A percentile compares a stretch with the other conserved stretches of the same genome.
Conservation (phyloP, 345 rosid species). For the Ceriops decandra region DNA sequence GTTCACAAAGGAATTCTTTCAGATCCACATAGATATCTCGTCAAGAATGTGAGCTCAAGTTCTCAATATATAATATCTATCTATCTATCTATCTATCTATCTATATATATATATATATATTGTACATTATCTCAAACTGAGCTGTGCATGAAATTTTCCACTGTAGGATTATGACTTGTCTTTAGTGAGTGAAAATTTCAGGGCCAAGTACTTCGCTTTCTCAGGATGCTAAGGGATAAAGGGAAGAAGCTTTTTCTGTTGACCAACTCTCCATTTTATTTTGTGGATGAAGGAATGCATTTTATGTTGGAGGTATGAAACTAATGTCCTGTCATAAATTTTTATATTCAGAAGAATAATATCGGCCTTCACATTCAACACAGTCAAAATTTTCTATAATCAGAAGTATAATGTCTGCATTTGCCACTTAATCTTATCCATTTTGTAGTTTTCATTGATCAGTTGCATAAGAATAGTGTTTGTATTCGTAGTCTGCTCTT, state of each 20-base stretch:
- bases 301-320: constrained; percentile 80
- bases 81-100: too few relatives aligned
- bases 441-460: too few relatives aligned
- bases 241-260: constrained; percentile 93
- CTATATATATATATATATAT: too few relatives aligned
- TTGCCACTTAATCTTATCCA: too few relatives aligned
- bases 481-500: too few relatives aligned
- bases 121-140: not conserved
- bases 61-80: not conserved
- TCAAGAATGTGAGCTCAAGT: constrained; percentile 61
- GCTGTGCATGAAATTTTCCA: not conserved
- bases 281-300: constrained; percentile 95
- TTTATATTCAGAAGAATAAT: too few relatives aligned
- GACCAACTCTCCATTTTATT: constrained; percentile 91
- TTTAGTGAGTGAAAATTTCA: constrained; percentile 29
- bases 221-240: constrained; percentile 72
- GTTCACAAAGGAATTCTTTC: constrained; percentile 87
- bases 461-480: too few relatives aligned
- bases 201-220: constrained; percentile 60
- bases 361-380: too few relatives aligned
- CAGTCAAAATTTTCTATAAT: too few relatives aligned
- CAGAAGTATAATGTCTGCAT: too few relatives aligned
- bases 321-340: not conserved
- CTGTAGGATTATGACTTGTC: constrained; percentile 6
- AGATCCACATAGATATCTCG: constrained; percentile 71